Base-by-base conservation (phyloP, 805 yeast species). In the Metschnikowia anglica region DNA sequence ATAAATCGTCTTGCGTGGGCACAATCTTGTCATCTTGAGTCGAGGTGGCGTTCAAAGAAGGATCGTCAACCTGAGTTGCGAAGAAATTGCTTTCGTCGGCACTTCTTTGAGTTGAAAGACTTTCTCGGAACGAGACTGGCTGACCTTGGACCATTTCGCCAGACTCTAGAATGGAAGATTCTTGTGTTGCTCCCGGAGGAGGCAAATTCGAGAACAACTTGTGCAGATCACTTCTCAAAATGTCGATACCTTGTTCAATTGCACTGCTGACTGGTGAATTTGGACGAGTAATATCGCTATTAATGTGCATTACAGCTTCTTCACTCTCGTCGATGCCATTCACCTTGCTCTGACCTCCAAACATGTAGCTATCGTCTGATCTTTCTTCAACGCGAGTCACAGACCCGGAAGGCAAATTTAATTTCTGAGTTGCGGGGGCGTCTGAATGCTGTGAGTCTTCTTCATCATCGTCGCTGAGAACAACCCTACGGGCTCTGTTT, bases 151-250 rank as follows among this genome's bases (percentile, higher is more conserved):
- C 6, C 3, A n/a, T 11, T 23, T 37, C 41, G 4, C 11, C 34
- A 5, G 37, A 17, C 25, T 34, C 44, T 4, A 29, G 26, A 5
- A 32, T n/a, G 37, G 49, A 7, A 9, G 41, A 15, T 34, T 48
- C 47, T 13, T 40, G 34, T 28, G 26, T 15, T 36, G 44, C 21
- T 11, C 41, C 23, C 20, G 62, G 54, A 16, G 68, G 66, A 13
- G 56, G 50, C 39, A 66, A 56, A 41, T 66, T 64, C 39, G 53
- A 59, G 38, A 66, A 66, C 34, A 63, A 53, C 25, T 25, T 26
- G 41, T 31, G 34, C 46, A 38, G 33, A 37, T 21, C 32, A 29
- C 15, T 34, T 20, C 41, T 24, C 13, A 27, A 32, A 29, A n/a
- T 18, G 16, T 31, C 34, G 30, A 38, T 27, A 21, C 35, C 35